Evolutionary conservation across 352 stramenopile genomes (phyloP).

Genomic region (Pythium rhizo-oryzae): DNA sequence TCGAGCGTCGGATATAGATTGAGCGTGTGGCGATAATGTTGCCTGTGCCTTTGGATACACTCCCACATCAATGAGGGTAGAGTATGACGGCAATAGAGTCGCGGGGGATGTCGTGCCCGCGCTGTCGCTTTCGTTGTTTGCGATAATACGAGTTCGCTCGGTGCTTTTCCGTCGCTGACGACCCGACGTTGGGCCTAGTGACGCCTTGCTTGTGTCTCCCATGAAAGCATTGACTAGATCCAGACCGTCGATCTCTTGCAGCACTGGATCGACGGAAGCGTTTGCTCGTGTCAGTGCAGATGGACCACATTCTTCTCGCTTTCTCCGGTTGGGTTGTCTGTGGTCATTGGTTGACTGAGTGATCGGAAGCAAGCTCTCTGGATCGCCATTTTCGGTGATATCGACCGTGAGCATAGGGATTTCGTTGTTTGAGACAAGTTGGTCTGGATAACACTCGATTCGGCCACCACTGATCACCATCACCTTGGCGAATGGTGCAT

Average conservation of each 20-base stretch:
- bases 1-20: neutral
- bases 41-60: neutral
- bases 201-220: conserved; percentile 8
- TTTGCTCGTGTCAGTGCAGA: neutral
- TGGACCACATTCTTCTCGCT: conserved; percentile 12
- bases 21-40: neutral
- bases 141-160: neutral
- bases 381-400: conserved; percentile 50
- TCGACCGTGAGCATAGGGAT: conserved; percentile 46
- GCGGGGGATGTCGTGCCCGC: neutral
- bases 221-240: conserved; percentile 56
- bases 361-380: conserved; percentile 38
- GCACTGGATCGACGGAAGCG: conserved; percentile 5
- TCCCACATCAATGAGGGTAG: conserved; percentile 15
- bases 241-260: conserved; percentile 67
- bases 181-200: neutral
- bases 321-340: conserved; percentile 17
- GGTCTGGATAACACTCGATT: conserved; percentile 55
- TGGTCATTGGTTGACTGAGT: conserved; percentile 19
- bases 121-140: conserved; percentile 4
- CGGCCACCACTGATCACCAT: conserved; percentile 47
- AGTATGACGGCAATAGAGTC: conserved; percentile 6
- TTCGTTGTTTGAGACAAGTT: conserved; percentile 13
- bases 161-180: conserved; percentile 17
- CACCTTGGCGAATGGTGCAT: conserved; percentile 38